These are phyloP conservation scores for Obelidium mucronatum DNA, from an alignment of 192 early-diverging fungal genomes.

Conservation along the genomic window DNA sequence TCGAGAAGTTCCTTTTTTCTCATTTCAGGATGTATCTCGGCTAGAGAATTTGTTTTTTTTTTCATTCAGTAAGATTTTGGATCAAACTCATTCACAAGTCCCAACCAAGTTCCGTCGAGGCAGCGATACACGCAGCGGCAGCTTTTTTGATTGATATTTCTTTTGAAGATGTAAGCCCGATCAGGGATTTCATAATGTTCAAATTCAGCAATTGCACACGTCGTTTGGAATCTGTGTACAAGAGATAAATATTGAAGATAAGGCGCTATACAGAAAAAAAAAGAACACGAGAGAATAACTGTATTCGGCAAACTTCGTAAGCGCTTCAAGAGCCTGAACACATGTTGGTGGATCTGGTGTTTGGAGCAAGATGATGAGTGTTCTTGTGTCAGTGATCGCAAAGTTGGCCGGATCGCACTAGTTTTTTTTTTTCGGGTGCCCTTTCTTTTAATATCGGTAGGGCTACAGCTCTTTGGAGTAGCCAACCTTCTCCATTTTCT, in stretches of 20 bases:
- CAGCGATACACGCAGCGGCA: conserved; percentile 57
- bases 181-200: conserved; percentile 45
- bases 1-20: conserved; percentile 51
- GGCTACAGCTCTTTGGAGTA: too few species aligned
- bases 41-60: conserved; percentile 30
- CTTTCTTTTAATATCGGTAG: too few species aligned
- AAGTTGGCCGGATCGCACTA: conserved; percentile 41
- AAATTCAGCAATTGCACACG: conserved; percentile 49
- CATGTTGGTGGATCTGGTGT: conserved; percentile 55
- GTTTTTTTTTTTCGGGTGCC: too few species aligned
- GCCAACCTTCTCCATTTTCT: too few species aligned
- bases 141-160: conserved; percentile 55
- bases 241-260: too few species aligned
- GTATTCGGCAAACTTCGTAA: conserved; percentile 63
- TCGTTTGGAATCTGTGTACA: conserved; percentile 52
- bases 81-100: background rate
- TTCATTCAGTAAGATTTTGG: background rate
- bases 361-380: conserved; percentile 54
- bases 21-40: conserved; percentile 58
- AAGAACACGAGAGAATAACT: too few species aligned
- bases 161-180: conserved; percentile 45
- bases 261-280: too few species aligned
- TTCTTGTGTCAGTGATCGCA: conserved; percentile 53
- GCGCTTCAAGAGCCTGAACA: conserved; percentile 47
- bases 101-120: conserved; percentile 57